phyloP scores from a whole-genome alignment of 345 rosid species.

The Reutealis trisperma region DNA sequence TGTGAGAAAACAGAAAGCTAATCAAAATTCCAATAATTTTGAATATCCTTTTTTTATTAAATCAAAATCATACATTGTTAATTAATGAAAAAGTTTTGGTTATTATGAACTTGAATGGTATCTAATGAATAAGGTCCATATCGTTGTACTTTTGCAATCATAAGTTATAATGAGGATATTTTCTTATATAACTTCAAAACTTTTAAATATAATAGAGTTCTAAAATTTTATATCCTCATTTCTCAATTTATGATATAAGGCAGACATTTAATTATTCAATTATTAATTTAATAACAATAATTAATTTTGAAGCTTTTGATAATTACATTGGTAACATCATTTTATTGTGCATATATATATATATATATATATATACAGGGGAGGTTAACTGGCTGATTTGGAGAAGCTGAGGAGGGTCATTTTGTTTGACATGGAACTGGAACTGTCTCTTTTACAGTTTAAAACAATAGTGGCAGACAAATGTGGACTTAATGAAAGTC shows the following conservation, averaged over 20 bases:
- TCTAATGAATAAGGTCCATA: background rate
- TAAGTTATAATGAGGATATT: background rate
- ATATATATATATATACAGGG: too few species aligned
- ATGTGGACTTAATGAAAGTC: conserved; percentile 30
- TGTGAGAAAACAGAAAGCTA: background rate
- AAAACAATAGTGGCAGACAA: conserved; percentile 37
- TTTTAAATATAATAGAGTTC: too few species aligned
- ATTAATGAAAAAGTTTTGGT: background rate
- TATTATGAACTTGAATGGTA: background rate
- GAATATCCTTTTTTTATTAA: background rate
- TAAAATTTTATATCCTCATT: too few species aligned
- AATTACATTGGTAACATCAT: too few species aligned
- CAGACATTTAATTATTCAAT: too few species aligned
- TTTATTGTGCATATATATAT: too few species aligned
- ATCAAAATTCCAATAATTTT: conserved; percentile 1
- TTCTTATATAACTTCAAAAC: too few species aligned
- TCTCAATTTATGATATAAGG: too few species aligned
- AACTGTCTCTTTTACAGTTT: conserved; percentile 11
- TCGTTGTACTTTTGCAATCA: too few species aligned
- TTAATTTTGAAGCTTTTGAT: too few species aligned
- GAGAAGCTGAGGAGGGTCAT: background rate
- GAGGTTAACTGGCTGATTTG: background rate
- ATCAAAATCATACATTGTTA: background rate
- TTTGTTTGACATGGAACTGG: background rate
- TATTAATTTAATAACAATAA: too few species aligned